phyloP scores from a whole-genome alignment of 805 yeast species.

The Candida takata region DNA sequence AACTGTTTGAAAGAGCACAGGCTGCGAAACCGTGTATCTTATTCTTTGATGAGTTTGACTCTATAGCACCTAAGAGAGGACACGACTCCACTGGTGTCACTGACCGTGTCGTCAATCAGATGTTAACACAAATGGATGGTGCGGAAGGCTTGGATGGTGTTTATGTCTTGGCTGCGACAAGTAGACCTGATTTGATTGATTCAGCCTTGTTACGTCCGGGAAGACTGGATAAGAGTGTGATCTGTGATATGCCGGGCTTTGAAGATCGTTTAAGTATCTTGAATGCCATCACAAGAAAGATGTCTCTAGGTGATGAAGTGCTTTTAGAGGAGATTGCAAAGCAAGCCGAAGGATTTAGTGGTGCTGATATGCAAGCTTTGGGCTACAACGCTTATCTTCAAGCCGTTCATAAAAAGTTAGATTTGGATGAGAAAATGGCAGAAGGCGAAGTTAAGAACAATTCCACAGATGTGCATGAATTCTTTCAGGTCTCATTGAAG shows the following conservation, averaged over 20 bases:
- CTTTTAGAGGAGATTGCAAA: conserved; percentile 48
- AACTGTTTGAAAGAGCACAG: conserved; percentile 87
- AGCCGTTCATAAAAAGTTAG: conserved; percentile 70
- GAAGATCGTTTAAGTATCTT: conserved; percentile 73
- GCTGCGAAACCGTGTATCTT: conserved; percentile 91
- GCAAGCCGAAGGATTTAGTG: conserved; percentile 72
- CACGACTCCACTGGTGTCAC: conserved; percentile 98
- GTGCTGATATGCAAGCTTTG: conserved; percentile 92
- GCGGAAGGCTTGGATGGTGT: conserved; percentile 98
- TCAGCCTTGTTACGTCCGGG: conserved; percentile 95
- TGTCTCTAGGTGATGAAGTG: conserved; percentile 48
- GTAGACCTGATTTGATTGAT: conserved; percentile 93
- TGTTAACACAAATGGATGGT: conserved; percentile 98
- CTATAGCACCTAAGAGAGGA: conserved; percentile 96
- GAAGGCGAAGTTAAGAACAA: conserved; percentile 15
- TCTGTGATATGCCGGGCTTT: conserved; percentile 78
- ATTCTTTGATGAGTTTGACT: conserved; percentile 93
- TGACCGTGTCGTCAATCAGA: conserved; percentile 93
- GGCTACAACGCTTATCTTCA: conserved; percentile 86
- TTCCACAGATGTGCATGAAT: conserved; percentile 26
- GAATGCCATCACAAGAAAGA: conserved; percentile 47
- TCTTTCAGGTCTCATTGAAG: conserved; percentile 34
- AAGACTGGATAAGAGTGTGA: conserved; percentile 83
- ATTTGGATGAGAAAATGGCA: conserved; percentile 31
- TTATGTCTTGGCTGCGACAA: conserved; percentile 92